phyloP scores from a whole-genome alignment of 768 basidiomycete genomes.

The Rhodotorula babjevae region DNA sequence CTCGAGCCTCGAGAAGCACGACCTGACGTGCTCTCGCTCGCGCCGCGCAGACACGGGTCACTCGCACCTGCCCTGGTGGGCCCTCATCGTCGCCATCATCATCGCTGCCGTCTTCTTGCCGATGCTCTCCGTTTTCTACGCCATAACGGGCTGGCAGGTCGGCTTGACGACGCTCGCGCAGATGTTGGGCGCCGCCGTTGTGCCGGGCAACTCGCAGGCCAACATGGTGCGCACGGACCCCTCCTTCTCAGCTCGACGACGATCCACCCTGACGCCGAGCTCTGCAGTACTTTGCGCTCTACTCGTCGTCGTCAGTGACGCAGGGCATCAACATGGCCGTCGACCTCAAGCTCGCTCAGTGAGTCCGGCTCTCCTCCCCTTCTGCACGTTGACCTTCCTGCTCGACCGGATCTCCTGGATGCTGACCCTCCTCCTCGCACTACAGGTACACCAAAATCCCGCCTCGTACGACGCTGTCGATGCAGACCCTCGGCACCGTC shows the following conservation, averaged over 20 bases:
- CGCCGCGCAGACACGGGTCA: constrained; percentile 15
- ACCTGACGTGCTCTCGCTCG: not conserved
- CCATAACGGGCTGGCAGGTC: constrained; percentile 19
- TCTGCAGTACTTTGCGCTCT: constrained; percentile 44
- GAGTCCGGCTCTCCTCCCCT: not conserved
- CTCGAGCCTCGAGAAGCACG: not conserved
- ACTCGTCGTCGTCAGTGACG: constrained; percentile 54
- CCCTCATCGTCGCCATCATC: constrained; percentile 53
- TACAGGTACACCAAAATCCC: constrained; percentile 55
- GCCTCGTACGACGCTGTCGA: constrained; percentile 61
- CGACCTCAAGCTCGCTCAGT: constrained; percentile 55
- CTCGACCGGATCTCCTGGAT: too few relatives aligned
- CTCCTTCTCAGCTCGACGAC: too few relatives aligned
- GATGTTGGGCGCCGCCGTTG: constrained; percentile 52
- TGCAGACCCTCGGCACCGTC: constrained; percentile 58
- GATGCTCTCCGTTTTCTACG: constrained; percentile 27
- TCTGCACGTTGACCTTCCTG: not conserved
- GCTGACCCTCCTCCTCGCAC: not conserved
- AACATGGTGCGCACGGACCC: constrained; percentile 52
- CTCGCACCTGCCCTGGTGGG: constrained; percentile 43
- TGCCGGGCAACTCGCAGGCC: constrained; percentile 62
- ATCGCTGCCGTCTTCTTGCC: constrained; percentile 55
- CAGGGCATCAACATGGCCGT: constrained; percentile 52
- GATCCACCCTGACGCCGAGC: too few relatives aligned
- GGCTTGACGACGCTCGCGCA: constrained; percentile 50